Base-by-base conservation (phyloP, 2,329 filamentous ascomycete genomes). In the Trichoderma koningii region DNA sequence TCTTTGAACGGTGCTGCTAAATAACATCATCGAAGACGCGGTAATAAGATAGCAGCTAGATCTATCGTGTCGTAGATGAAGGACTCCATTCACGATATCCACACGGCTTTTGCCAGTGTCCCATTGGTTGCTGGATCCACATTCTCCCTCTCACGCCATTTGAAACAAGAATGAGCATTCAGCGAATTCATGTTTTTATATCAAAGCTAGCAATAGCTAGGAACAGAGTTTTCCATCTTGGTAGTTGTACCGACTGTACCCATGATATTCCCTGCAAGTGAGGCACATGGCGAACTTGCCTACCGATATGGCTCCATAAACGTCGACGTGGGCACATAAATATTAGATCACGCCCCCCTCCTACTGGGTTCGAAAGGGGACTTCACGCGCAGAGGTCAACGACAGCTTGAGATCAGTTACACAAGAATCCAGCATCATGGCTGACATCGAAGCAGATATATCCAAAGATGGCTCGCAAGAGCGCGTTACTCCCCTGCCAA, bases 381-480 rank as follows among this genome's bases (percentile, higher is more conserved):
- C 30, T 21, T 26, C 26, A 15, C 7, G n/a, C 30, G 19, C n/a
- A 23, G 34, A 10, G 19, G 38, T 17, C 5, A 4, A 34, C 15
- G 17, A 5, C 17, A 26, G 28, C 23, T 44, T 23, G 23, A 10
- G 21, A 28, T 44, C 14, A 28, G 9, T 17, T 5, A 4, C 15
- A 44, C 41, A 12, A 41, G 15, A 41, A 28, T 14, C n/a, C n/a
- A 26, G 9, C 21, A 26, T 26, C 15, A 65, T 65, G 63, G 26
- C 55, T 14, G 63, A 65, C 45, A 23, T 60, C 14, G 63, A 65
- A 17, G 63, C 53, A 17, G 34, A 53, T 19, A 7, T 47, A 28
- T 38, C 63, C 12, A 65, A 65, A 48, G 50, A 65, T 50, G 51
- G 50, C 47, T 50, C 63, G 17, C 30, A 55, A 23, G 63, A 61